Evolutionary conservation across 1,284 basidiomycete species (phyloP).

Genomic region (Fomitopsis betulina): DNA sequence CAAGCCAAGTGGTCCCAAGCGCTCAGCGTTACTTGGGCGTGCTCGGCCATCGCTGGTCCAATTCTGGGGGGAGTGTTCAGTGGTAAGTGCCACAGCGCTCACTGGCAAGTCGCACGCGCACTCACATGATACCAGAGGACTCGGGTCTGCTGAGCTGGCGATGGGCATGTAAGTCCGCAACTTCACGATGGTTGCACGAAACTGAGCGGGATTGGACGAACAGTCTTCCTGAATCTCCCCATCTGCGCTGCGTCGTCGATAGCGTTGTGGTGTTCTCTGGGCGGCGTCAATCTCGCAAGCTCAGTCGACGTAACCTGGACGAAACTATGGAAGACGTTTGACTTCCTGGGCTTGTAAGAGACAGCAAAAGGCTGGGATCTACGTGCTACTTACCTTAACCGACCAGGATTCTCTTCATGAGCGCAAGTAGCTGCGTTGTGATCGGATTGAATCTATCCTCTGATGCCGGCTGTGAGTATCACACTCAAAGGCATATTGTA

Average conservation of each 20-base stretch:
- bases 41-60: constrained; percentile 76
- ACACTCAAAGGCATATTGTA: neutral
- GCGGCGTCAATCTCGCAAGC: constrained; percentile 43
- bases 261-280: constrained; percentile 56
- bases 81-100: constrained; percentile 37
- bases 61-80: constrained; percentile 76
- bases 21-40: constrained; percentile 77
- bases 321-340: constrained; percentile 51
- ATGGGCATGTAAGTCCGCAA: constrained; percentile 66
- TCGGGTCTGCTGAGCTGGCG: constrained; percentile 52
- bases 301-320: constrained; percentile 50
- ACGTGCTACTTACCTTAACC: neutral
- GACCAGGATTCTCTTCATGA: constrained; percentile 64
- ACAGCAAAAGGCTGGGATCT: neutral
- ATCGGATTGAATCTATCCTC: constrained; percentile 75
- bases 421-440: constrained; percentile 66
- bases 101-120: neutral
- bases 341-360: constrained; percentile 71
- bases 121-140: constrained; percentile 13
- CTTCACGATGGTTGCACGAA: constrained; percentile 1
- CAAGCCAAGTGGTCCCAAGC: constrained; percentile 81
- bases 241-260: constrained; percentile 55
- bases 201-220: constrained; percentile 2
- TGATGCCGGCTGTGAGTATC: constrained; percentile 57
- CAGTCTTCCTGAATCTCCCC: constrained; percentile 81